These are phyloP conservation scores for Moesziomyces globuligerus DNA, from an alignment of 1,284 basidiomycete species.

Conservation along the genomic window DNA sequence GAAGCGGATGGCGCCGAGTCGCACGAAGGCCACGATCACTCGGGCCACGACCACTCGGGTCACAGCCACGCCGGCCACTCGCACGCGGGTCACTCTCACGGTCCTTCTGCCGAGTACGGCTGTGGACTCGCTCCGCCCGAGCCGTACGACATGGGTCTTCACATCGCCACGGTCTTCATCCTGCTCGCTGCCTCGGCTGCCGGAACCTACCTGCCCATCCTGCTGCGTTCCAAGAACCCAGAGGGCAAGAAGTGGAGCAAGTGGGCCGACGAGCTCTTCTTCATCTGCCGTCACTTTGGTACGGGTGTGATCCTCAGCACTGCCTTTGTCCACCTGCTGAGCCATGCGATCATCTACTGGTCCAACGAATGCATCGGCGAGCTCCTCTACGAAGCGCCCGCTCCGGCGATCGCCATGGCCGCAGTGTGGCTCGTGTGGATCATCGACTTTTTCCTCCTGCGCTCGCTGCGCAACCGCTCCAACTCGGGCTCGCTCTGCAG, in stretches of 20 bases:
- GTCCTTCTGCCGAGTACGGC: slow-evolving; percentile 65
- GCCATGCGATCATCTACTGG: slow-evolving; percentile 68
- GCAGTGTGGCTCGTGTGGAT: slow-evolving; percentile 59
- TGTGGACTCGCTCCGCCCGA: slow-evolving; percentile 62
- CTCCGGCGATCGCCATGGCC: slow-evolving; percentile 67
- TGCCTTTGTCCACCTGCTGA: slow-evolving; percentile 70
- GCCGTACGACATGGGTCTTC: slow-evolving; percentile 68
- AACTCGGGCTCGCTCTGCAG: not conserved
- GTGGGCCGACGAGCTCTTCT: slow-evolving; percentile 32
- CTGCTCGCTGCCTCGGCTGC: slow-evolving; percentile 67
- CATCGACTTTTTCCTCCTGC: slow-evolving; percentile 64
- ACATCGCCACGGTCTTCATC: slow-evolving; percentile 69
- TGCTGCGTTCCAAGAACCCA: slow-evolving; percentile 61
- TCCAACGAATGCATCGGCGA: slow-evolving; percentile 69
- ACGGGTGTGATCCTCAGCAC: slow-evolving; percentile 69
- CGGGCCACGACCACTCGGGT: slow-evolving; percentile 12
- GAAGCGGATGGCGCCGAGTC: slow-evolving; percentile 11
- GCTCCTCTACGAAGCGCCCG: slow-evolving; percentile 68
- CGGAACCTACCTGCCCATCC: slow-evolving; percentile 68
- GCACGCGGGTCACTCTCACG: slow-evolving; percentile 60
- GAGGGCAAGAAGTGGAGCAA: not conserved
- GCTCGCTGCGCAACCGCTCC: slow-evolving; percentile 12
- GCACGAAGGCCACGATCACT: slow-evolving; percentile 17
- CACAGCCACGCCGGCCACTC: slow-evolving; percentile 32
- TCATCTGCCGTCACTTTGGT: slow-evolving; percentile 50